Evolutionary conservation across 1,139 yeast species (phyloP), one percentile per base, ranked within the genome.

Genomic region (Barnettozyma hawaiiensis): DNA sequence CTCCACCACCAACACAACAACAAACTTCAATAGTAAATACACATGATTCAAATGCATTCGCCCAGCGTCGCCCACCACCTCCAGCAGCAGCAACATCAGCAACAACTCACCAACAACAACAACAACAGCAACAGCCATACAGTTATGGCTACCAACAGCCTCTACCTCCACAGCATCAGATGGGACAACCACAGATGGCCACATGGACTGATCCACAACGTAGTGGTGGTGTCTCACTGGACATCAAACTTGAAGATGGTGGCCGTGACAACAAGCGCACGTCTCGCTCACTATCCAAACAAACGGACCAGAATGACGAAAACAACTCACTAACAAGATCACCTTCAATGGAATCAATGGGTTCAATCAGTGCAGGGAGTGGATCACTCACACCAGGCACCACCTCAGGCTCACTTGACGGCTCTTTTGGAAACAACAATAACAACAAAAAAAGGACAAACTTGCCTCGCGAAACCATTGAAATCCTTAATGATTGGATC

Each of bases 401-500:
- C 16, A 42, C 27, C 4, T 4, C 33, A 11, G 35, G 35, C 5
- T 32, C 35, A 7, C 24, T 32, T 19, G 35, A 32, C 12, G 21
- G 24, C 24, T 32, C 24, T 12, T 21, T 21, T 24, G 35, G 31
- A 7, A 33, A 24, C 29, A 64, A 62, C 41, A 76, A 76, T 2
- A 37, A 37, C 27, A 55, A 54, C 32, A 64, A 62, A 42, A 76
- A 76, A 51, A 76, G 92, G 33, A 73, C 95, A 40, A 90, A 90
- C 61, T 69, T 92, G 49, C 97, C 98, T 15, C 82, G 89, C 57
- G 90, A 82, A 51, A 90, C 95, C 2, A 90, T 96, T 3, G 79
- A 78, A 50, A 79, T 86, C 19, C 69, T 92, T 48, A 75, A 92
- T 48, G 75, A 74, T 49, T 92, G 98, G 98, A 72, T 90, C 42